phyloP scores from a whole-genome alignment of 148 eudicot species.

The Pouteria glomerata region DNA sequence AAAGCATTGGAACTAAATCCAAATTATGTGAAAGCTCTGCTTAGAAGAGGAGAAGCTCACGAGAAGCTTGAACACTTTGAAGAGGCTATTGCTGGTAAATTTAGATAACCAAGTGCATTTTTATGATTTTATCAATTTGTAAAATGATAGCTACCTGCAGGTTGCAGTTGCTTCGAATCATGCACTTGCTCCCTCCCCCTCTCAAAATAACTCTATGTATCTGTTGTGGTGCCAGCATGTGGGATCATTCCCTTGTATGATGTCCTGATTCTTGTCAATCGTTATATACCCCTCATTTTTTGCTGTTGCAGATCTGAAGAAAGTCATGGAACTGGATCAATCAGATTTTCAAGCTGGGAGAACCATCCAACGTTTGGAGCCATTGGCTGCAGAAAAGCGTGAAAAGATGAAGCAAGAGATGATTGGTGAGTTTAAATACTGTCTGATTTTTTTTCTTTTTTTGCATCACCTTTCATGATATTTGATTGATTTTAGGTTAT shows the following conservation, averaged over 20 bases:
- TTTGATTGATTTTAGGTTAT: background rate
- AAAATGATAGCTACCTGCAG: background rate
- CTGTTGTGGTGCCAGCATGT: background rate
- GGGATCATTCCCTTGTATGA: background rate
- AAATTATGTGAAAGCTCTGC: slow-evolving; percentile 62
- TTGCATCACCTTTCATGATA: background rate
- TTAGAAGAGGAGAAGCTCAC: slow-evolving; percentile 80
- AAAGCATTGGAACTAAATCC: slow-evolving; percentile 86
- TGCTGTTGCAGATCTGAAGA: slow-evolving; percentile 56
- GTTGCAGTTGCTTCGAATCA: background rate
- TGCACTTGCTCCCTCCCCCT: background rate
- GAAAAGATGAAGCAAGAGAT: slow-evolving; percentile 97
- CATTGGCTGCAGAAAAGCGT: slow-evolving; percentile 78
- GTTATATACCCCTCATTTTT: background rate
- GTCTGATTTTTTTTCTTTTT: background rate
- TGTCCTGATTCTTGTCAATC: background rate
- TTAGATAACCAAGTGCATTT: background rate
- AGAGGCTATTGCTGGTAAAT: slow-evolving; percentile 80
- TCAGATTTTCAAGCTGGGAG: slow-evolving; percentile 76
- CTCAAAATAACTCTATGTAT: background rate
- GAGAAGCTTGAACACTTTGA: slow-evolving; percentile 94
- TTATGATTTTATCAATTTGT: background rate
- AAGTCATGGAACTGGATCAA: slow-evolving; percentile 78
- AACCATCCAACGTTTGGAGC: slow-evolving; percentile 72
- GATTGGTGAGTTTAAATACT: slow-evolving; percentile 48